phyloP scores from a whole-genome alignment of 176 grass and related monocot species.

The Triticum dicoccoides region DNA sequence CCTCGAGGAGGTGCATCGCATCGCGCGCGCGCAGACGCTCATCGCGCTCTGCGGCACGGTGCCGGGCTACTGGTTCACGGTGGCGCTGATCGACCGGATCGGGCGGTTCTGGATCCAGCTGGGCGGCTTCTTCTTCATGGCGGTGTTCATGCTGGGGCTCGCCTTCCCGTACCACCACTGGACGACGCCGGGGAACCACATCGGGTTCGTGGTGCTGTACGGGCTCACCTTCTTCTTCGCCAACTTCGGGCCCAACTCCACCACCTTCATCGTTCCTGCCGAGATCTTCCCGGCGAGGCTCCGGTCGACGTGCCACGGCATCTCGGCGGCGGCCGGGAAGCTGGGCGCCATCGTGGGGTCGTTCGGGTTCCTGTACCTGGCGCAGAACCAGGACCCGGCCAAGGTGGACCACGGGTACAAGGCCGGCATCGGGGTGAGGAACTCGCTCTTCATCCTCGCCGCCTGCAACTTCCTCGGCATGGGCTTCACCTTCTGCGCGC shows the following conservation, averaged over 20 bases:
- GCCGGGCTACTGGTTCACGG: constrained; percentile 70
- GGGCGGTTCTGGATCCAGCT: constrained; percentile 53
- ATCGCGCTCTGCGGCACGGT: constrained; percentile 71
- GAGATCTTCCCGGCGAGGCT: constrained; percentile 72
- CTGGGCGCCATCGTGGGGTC: constrained; percentile 58
- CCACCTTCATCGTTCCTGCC: constrained; percentile 65
- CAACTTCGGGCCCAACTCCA: constrained; percentile 72
- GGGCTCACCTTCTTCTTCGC: constrained; percentile 76
- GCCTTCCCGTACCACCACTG: constrained; percentile 59
- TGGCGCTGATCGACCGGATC: constrained; percentile 49
- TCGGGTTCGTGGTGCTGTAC: constrained; percentile 58
- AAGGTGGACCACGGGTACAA: constrained; percentile 54
- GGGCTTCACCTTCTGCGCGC: constrained; percentile 40
- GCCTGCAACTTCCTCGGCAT: constrained; percentile 40
- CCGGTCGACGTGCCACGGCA: constrained; percentile 62
- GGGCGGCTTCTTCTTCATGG: constrained; percentile 45
- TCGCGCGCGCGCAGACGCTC: constrained; percentile 62
- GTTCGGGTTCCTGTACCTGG: constrained; percentile 71
- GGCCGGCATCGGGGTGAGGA: constrained; percentile 61
- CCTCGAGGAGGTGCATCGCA: constrained; percentile 50
- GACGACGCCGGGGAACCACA: constrained; percentile 42
- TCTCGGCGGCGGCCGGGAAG: constrained; percentile 56
- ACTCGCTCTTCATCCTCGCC: constrained; percentile 63
- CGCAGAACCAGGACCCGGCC: constrained; percentile 46
- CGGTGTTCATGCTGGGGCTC: constrained; percentile 43